phyloP scores from a whole-genome alignment of 768 basidiomycete species.

The Hericium alpestre region DNA sequence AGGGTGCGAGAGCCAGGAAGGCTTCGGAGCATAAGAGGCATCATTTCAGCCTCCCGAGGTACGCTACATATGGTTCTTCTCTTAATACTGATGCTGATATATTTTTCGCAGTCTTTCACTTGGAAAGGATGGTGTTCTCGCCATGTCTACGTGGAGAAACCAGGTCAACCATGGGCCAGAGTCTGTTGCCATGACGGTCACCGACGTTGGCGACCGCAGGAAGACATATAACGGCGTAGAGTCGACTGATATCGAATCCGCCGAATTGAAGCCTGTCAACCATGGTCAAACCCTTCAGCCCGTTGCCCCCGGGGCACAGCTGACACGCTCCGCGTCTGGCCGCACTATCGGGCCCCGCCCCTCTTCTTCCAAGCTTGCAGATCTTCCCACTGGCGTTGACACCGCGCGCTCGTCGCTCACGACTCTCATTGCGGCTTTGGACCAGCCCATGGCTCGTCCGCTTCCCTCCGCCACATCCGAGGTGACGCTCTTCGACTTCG shows the following conservation, averaged over 20 bases:
- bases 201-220: constrained; percentile 30
- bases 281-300: neutral
- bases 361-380: neutral
- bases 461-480: constrained; percentile 52
- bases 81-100: neutral
- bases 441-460: constrained; percentile 13
- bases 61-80: neutral
- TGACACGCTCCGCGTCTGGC: neutral
- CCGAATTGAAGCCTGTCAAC: neutral
- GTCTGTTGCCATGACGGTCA: constrained; percentile 26
- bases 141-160: constrained; percentile 38
- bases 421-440: constrained; percentile 1
- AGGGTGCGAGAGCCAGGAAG: constrained; percentile 27
- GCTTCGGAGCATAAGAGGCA: constrained; percentile 46
- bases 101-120: constrained; percentile 42
- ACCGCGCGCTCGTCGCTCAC: constrained; percentile 7
- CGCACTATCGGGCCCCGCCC: neutral
- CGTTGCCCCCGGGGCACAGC: constrained; percentile 17
- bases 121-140: constrained; percentile 46
- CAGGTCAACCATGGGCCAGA: constrained; percentile 47
- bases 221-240: constrained; percentile 26
- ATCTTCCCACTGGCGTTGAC: neutral
- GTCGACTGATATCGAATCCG: neutral
- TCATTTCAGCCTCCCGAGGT: constrained; percentile 64
- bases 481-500: constrained; percentile 46